phyloP scores from a whole-genome alignment of 2,329 filamentous ascomycete species.

The Leptographium lundbergii region DNA sequence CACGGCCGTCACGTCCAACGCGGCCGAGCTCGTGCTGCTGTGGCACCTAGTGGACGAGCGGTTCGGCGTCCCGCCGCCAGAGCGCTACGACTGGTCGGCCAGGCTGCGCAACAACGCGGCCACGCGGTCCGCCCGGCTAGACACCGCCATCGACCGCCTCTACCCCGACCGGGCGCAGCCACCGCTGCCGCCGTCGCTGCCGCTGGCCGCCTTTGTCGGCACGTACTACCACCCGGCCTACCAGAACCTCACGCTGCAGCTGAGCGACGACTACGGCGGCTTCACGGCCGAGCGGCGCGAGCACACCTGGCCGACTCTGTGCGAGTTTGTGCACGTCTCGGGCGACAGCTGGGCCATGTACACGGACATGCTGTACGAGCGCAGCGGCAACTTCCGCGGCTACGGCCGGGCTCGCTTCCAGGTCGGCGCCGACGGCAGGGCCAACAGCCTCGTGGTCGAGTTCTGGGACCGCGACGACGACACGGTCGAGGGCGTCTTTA shows the following conservation, averaged over 20 bases:
- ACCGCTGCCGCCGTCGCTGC: slow-evolving; percentile 21
- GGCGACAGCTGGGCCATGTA: slow-evolving; percentile 23
- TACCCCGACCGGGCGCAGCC: slow-evolving; percentile 25
- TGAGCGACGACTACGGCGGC: neutral
- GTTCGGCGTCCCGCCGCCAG: slow-evolving; percentile 19
- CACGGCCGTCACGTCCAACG: slow-evolving; percentile 26
- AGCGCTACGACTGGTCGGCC: slow-evolving; percentile 24
- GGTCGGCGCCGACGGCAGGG: slow-evolving; percentile 17
- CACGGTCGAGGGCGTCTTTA: slow-evolving; percentile 18
- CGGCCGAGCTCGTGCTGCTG: slow-evolving; percentile 19
- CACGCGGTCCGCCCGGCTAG: slow-evolving; percentile 10
- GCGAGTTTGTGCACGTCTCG: slow-evolving; percentile 22
- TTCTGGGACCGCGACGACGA: slow-evolving; percentile 12
- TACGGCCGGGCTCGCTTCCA: slow-evolving; percentile 20
- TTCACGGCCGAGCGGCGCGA: slow-evolving; percentile 15
- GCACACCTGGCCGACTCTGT: slow-evolving; percentile 20
- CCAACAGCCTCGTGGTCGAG: slow-evolving; percentile 18
- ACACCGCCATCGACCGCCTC: slow-evolving; percentile 20
- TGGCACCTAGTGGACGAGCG: slow-evolving; percentile 29
- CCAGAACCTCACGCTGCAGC: slow-evolving; percentile 18
- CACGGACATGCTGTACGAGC: slow-evolving; percentile 15
- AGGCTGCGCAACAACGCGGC: slow-evolving; percentile 12
- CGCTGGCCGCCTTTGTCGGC: slow-evolving; percentile 24
- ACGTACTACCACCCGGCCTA: slow-evolving; percentile 33
- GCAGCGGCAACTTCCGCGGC: slow-evolving; percentile 14